Conservation (phyloP, 768 basidiomycete species). For the Boletus pseudopeckii region DNA sequence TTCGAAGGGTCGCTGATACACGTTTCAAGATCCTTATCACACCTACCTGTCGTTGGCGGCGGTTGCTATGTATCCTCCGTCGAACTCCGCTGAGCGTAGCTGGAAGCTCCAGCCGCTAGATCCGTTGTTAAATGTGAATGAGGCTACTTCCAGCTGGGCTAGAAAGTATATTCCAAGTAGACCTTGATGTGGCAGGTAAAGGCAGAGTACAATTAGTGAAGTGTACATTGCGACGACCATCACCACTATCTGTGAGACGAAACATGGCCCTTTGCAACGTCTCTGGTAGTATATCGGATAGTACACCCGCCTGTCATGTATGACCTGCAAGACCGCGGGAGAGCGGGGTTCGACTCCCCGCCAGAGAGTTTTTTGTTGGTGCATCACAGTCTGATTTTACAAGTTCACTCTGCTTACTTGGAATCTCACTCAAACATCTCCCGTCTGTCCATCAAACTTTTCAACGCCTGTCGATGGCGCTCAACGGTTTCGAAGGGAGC, state of each 20-base stretch:
- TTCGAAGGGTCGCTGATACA: conserved; percentile 6
- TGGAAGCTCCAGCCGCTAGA: conserved; percentile 65
- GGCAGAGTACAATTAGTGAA: not conserved
- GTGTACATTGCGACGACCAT: not conserved
- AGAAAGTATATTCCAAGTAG: conserved; percentile 48
- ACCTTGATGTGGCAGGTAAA: conserved; percentile 17
- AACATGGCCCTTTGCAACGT: not conserved
- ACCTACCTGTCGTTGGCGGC: conserved; percentile 90
- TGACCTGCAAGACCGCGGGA: conserved; percentile 30
- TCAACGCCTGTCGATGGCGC: conserved; percentile 38
- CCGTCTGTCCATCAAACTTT: not conserved
- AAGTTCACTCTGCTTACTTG: not conserved
- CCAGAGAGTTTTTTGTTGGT: conserved; percentile 35
- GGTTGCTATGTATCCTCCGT: conserved; percentile 62
- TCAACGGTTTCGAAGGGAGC: conserved; percentile 40
- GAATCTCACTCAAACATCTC: not conserved
- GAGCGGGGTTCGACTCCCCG: conserved; percentile 46
- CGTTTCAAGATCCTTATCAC: conserved; percentile 80
- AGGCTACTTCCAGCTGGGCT: conserved; percentile 66
- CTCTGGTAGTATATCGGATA: conserved; percentile 52
- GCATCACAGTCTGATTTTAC: no score
- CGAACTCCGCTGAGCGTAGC: conserved; percentile 29
- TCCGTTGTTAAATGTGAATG: conserved; percentile 66
- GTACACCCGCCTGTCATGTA: conserved; percentile 47
- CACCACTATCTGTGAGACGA: not conserved